phyloP scores from a whole-genome alignment of 352 stramenopile species.

The Phytophthora citricola region DNA sequence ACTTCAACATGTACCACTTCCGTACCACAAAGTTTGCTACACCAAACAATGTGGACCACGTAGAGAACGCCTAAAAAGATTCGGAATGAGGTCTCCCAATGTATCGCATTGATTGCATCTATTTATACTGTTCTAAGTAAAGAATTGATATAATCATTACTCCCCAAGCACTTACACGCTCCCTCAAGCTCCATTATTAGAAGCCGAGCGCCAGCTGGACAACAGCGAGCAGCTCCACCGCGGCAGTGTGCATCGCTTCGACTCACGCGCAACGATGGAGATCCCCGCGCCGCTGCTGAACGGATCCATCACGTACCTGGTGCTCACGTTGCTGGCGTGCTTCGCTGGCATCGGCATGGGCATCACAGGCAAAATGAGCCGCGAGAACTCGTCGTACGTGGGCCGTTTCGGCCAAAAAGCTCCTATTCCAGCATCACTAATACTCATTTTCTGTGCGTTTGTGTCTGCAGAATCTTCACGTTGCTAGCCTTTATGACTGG shows the following conservation, averaged over 20 bases:
- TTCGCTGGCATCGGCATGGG: conserved; percentile 80
- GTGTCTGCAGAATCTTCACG: conserved; percentile 73
- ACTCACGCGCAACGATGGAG: conserved; percentile 62
- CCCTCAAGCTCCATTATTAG: conserved; percentile 32
- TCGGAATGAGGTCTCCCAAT: conserved; percentile 3
- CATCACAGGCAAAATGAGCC: conserved; percentile 84
- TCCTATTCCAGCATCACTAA: neutral
- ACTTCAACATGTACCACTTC: neutral
- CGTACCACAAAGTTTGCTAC: neutral
- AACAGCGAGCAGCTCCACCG: conserved; percentile 11
- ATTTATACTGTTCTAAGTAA: conserved; percentile 8
- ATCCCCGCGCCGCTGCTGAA: conserved; percentile 80
- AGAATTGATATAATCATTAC: conserved; percentile 7
- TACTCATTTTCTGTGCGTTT: conserved; percentile 6
- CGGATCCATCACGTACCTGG: conserved; percentile 88
- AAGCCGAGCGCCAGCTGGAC: conserved; percentile 5
- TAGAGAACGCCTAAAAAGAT: conserved; percentile 21
- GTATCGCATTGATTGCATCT: conserved; percentile 9
- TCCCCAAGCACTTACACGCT: conserved; percentile 12
- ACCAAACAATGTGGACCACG: conserved; percentile 4
- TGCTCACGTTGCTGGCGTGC: conserved; percentile 85
- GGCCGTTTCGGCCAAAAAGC: conserved; percentile 6
- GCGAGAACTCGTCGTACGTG: conserved; percentile 87
- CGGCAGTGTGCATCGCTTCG: conserved; percentile 25
- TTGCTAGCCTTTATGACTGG: conserved; percentile 84